A percentile compares a stretch with the other conserved stretches of the same genome.
Conservation (phyloP, 2,329 filamentous ascomycete genomes). For the Diaporthe eres region DNA sequence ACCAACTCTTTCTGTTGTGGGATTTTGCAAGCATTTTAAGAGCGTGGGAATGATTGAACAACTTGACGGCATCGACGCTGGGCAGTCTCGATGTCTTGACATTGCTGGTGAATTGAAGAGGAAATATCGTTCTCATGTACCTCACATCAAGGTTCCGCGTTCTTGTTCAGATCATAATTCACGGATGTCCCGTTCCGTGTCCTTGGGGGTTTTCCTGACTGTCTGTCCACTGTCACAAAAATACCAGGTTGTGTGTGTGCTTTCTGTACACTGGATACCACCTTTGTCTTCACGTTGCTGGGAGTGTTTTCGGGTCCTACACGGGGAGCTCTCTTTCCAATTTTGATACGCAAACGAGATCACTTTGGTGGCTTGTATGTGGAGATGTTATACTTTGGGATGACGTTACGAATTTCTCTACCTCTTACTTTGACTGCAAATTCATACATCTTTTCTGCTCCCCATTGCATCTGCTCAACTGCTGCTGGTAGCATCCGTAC, state of each 20-base stretch:
- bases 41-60: slow-evolving; percentile 36
- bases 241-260: slow-evolving; percentile 45
- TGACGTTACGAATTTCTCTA: slow-evolving; percentile 42
- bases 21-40: slow-evolving; percentile 35
- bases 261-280: slow-evolving; percentile 49
- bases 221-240: slow-evolving; percentile 35
- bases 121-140: slow-evolving; percentile 32
- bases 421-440: slow-evolving; percentile 34
- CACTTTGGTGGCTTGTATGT: slow-evolving; percentile 23
- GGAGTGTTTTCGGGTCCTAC: slow-evolving; percentile 42
- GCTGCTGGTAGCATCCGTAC: slow-evolving; percentile 12
- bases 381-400: slow-evolving; percentile 37
- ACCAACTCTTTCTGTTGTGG: slow-evolving; percentile 19
- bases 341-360: slow-evolving; percentile 27
- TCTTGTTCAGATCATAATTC: slow-evolving; percentile 35
- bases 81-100: slow-evolving; percentile 21
- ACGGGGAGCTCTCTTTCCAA: slow-evolving; percentile 43
- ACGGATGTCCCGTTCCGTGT: slow-evolving; percentile 40
- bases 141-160: slow-evolving; percentile 6
- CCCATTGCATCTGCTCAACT: neutral
- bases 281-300: slow-evolving; percentile 44
- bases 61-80: slow-evolving; percentile 25
- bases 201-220: slow-evolving; percentile 21
- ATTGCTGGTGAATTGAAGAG: slow-evolving; percentile 1
- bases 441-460: slow-evolving; percentile 25